Evolutionary conservation across 2,329 filamentous ascomycete species (phyloP).

Genomic region (Didymella pomorum): DNA sequence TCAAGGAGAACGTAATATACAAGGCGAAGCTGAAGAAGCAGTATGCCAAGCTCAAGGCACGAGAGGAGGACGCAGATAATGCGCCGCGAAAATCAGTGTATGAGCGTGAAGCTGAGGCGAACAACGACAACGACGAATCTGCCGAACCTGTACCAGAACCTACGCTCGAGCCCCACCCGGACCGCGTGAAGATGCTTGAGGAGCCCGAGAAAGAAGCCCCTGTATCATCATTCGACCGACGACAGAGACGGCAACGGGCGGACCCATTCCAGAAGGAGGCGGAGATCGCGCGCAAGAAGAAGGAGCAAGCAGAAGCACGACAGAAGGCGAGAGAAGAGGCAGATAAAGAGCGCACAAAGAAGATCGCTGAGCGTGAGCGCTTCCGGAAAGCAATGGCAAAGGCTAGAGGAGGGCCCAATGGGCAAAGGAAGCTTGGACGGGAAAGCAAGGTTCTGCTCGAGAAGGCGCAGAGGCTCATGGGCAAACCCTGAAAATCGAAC

Average conservation of each 20-base stretch:
- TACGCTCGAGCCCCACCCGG: slow-evolving; percentile 66
- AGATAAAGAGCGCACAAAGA: slow-evolving; percentile 63
- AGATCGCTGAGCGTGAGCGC: slow-evolving; percentile 71
- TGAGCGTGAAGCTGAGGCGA: slow-evolving; percentile 38
- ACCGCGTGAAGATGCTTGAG: slow-evolving; percentile 67
- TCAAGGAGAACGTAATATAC: slow-evolving; percentile 87
- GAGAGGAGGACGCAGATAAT: slow-evolving; percentile 53
- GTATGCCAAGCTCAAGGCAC: slow-evolving; percentile 85
- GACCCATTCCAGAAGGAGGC: slow-evolving; percentile 56
- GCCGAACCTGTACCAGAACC: slow-evolving; percentile 37
- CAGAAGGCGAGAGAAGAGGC: slow-evolving; percentile 68
- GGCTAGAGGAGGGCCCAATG: slow-evolving; percentile 69
- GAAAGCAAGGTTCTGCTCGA: slow-evolving; percentile 81
- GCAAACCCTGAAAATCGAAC: slow-evolving; percentile 33
- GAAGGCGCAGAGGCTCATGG: slow-evolving; percentile 76
- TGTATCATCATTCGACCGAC: slow-evolving; percentile 30
- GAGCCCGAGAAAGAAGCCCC: slow-evolving; percentile 39
- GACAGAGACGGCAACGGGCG: slow-evolving; percentile 39
- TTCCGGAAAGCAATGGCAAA: slow-evolving; percentile 72
- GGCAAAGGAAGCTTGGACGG: slow-evolving; percentile 79
- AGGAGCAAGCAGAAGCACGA: slow-evolving; percentile 70
- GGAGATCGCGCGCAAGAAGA: slow-evolving; percentile 59
- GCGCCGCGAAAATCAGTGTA: slow-evolving; percentile 46
- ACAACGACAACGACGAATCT: slow-evolving; percentile 29
- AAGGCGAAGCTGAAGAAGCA: slow-evolving; percentile 93